Evolutionary conservation across 108 stramenopile genomes (phyloP), one percentile per base, ranked within the genome.

Genomic region (Cyclotella choctawhatcheeana): DNA sequence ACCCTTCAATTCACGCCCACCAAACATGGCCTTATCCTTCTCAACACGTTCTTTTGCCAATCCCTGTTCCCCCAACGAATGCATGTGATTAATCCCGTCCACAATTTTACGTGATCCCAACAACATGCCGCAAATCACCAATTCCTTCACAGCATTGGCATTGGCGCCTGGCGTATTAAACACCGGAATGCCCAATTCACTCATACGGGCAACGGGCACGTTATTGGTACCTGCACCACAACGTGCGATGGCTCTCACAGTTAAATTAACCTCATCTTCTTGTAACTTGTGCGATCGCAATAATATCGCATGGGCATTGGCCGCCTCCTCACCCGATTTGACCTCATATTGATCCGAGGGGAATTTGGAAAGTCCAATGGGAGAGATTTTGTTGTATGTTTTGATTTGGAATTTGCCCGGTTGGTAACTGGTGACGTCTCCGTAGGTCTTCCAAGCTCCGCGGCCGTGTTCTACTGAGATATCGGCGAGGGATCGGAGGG

Each of bases 101-200:
- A 93, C 86, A 45, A 98, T 81, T 26, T 87, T 77, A 14, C 97
- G 77, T 27, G 76, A 71, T 62, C 91, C 92, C 17, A 96, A 73
- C 13, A 98, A 62, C 81, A 98, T 84, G 22, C 91, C 93, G 44
- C 92, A 92, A 25, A 98, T 51, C 17, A 97, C 93, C 31, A 98
- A 79, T 72, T 98, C 97, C 69, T 94, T 96, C 44, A 96, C 95
- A 20, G 96, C 95, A 63, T 94, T 96, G 69, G 97, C 95, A 82
- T 98, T 98, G 8, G 95, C 97, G 12, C 97, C 97, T 8, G 97
- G 97, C 0, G 97, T 98, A 73, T 98, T 98, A 71, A 98, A 96
- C 32, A 98, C 97, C 22, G 95, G 95, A 65, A 98, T 97, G 31
- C 97, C 97, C 45, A 94, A 71, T 71, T 97, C 94, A 16, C 94